Percentiles rank a stretch among this genome's conserved stretches.
Evolutionary conservation across 148 eudicot genomes (phyloP).

Genomic region (Agrostemma githago): DNA sequence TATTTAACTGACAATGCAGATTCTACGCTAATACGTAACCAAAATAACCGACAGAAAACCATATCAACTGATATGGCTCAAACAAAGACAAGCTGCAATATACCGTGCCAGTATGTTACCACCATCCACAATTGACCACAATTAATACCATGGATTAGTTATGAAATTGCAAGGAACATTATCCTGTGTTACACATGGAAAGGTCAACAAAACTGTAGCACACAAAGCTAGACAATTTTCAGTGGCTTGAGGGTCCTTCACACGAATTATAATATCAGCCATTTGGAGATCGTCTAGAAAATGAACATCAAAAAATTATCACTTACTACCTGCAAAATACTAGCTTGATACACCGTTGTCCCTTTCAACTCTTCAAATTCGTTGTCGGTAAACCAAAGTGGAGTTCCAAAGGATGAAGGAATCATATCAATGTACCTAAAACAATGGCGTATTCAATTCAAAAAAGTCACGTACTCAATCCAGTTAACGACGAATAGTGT

Average conservation of each 20-base stretch:
- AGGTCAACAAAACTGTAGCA: neutral
- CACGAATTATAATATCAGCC: neutral
- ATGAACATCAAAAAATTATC: slow-evolving; percentile 1
- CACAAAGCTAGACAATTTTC: neutral
- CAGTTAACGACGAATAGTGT: slow-evolving; percentile 1
- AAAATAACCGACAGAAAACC: neutral
- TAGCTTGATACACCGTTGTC: slow-evolving; percentile 67
- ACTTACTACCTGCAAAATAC: slow-evolving; percentile 58
- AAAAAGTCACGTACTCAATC: neutral
- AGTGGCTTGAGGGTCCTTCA: neutral
- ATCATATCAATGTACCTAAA: slow-evolving; percentile 83
- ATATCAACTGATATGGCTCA: neutral
- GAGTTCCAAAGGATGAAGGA: slow-evolving; percentile 68
- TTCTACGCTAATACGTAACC: neutral
- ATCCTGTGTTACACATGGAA: neutral
- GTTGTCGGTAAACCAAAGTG: slow-evolving; percentile 85
- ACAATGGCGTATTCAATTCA: neutral
- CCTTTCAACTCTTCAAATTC: slow-evolving; percentile 83
- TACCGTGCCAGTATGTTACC: neutral
- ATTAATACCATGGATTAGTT: neutral
- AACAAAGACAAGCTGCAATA: neutral
- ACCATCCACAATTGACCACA: neutral
- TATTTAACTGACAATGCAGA: neutral
- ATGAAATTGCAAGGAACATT: neutral
- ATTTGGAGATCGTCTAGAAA: neutral